Percentiles rank a stretch among this genome's conserved stretches.
Evolutionary conservation across 495 filamentous ascomycete genomes (phyloP).

Genomic region (Pyronema omphalodes): DNA sequence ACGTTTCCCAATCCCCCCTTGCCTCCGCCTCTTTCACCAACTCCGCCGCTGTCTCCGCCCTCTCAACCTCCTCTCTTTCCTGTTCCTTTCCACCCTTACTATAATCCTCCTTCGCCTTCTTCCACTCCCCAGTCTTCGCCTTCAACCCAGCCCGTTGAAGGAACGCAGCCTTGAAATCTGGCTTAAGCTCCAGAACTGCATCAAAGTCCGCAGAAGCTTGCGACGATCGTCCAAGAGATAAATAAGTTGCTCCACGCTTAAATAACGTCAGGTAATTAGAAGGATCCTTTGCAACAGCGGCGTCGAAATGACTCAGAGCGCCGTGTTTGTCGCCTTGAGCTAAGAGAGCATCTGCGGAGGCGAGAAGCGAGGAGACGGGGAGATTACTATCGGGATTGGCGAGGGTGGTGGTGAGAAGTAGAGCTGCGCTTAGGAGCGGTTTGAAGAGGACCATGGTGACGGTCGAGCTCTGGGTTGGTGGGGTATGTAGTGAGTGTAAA

Average conservation of each 20-base stretch:
- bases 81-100: conserved; percentile 42
- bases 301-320: conserved; percentile 84
- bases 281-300: conserved; percentile 72
- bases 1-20: conserved; percentile 68
- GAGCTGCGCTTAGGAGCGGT: conserved; percentile 37
- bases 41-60: conserved; percentile 46
- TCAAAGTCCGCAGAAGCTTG: conserved; percentile 86
- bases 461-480: background rate
- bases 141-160: conserved; percentile 74
- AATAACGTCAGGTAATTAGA: conserved; percentile 89
- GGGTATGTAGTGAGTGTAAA: background rate
- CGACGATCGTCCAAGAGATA: conserved; percentile 64
- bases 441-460: conserved; percentile 31
- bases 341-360: conserved; percentile 67
- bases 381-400: conserved; percentile 62
- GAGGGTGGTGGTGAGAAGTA: conserved; percentile 36
- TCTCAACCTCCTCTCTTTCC: conserved; percentile 39
- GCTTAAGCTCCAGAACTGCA: conserved; percentile 64
- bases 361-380: conserved; percentile 68
- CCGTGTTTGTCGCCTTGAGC: conserved; percentile 72
- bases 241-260: conserved; percentile 85
- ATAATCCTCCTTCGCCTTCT: conserved; percentile 60
- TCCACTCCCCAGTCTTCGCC: conserved; percentile 65
- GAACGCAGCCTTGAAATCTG: conserved; percentile 82
- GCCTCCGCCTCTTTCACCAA: conserved; percentile 56